Evolutionary conservation across 2,329 filamentous ascomycete genomes (phyloP).

Genomic region (Coniochaeta prunicola): DNA sequence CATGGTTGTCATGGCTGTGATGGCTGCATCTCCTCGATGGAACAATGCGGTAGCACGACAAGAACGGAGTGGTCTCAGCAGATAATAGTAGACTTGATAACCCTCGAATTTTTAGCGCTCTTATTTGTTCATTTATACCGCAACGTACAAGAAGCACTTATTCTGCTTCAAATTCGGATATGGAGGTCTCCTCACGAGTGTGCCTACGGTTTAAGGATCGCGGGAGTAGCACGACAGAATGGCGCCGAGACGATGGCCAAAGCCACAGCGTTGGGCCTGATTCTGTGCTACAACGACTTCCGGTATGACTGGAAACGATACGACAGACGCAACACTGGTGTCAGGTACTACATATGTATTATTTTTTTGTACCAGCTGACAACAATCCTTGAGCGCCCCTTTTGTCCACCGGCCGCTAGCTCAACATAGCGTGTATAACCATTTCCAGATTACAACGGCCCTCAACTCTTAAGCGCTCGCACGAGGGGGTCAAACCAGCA

Average conservation of each 20-base stretch:
- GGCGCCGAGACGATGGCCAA: not conserved
- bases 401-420: not conserved
- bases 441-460: not conserved
- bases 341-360: too few species aligned
- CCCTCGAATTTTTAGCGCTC: too few species aligned
- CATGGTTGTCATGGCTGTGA: too few species aligned
- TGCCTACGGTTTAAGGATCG: not conserved
- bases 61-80: too few species aligned
- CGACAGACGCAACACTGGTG: too few species aligned
- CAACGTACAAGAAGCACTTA: too few species aligned
- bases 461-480: conserved; percentile 6
- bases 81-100: too few species aligned
- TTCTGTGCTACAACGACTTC: not conserved
- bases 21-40: too few species aligned
- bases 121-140: too few species aligned
- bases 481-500: conserved; percentile 17
- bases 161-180: not conserved
- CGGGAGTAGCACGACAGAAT: not conserved
- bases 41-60: not conserved
- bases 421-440: not conserved
- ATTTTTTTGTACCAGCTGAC: not conserved
- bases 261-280: not conserved
- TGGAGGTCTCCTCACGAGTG: too few species aligned
- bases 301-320: not conserved
- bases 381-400: not conserved